These are phyloP conservation scores for Carallia brachiata DNA, from an alignment of 345 rosid species.

Conservation along the genomic window DNA sequence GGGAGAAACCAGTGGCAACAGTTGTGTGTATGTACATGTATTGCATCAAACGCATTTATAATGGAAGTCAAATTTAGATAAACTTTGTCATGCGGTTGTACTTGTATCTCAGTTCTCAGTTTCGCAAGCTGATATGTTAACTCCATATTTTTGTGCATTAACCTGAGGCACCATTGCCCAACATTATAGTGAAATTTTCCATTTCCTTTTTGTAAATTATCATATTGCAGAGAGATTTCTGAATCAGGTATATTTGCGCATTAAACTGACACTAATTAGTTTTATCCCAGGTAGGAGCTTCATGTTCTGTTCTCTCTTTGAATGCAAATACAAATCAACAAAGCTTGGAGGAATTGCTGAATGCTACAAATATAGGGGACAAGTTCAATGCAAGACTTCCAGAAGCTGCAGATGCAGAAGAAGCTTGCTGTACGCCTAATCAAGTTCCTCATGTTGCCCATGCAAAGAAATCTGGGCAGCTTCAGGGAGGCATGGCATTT, in stretches of 20 bases:
- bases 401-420: slow-evolving; percentile 36
- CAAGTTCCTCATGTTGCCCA: slow-evolving; percentile 25
- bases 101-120: neutral
- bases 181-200: neutral
- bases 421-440: slow-evolving; percentile 35
- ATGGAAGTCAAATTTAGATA: neutral
- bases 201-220: neutral
- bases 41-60: neutral
- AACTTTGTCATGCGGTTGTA: neutral
- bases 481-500: slow-evolving; percentile 30
- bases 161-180: neutral
- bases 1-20: neutral
- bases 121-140: neutral
- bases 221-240: no score
- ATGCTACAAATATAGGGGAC: slow-evolving; percentile 43
- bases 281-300: slow-evolving; percentile 38
- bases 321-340: slow-evolving; percentile 25
- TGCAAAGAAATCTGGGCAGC: slow-evolving; percentile 36
- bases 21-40: neutral
- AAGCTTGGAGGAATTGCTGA: slow-evolving; percentile 43
- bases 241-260: no score
- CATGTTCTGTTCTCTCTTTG: slow-evolving; percentile 20
- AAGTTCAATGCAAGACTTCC: slow-evolving; percentile 22
- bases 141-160: neutral
- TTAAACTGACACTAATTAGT: slow-evolving; percentile 8